Evolutionary conservation across 768 basidiomycete species (phyloP).

Genomic region (Tubosaeta sp.): DNA sequence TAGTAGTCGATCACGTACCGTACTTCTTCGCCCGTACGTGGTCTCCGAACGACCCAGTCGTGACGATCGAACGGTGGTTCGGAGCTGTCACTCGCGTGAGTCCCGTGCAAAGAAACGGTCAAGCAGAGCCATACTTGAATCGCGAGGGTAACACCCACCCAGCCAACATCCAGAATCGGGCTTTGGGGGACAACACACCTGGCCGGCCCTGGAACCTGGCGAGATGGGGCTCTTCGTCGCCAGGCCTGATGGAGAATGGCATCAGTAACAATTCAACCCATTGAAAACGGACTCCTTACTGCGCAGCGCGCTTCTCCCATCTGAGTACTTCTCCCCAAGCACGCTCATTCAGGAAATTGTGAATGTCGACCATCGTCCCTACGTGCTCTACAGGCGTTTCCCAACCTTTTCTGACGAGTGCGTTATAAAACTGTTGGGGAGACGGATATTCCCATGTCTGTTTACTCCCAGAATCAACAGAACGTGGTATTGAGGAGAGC

Average conservation of each 20-base stretch:
- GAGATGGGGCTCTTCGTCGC: constrained; percentile 63
- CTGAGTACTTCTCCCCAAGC: constrained; percentile 93
- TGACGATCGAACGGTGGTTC: constrained; percentile 97
- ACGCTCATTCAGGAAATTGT: constrained; percentile 95
- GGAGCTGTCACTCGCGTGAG: constrained; percentile 43
- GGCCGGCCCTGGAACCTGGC: constrained; percentile 86
- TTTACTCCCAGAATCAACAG: constrained; percentile 25
- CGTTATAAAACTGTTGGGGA: constrained; percentile 98
- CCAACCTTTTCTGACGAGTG: constrained; percentile 93
- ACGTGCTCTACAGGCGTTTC: constrained; percentile 96
- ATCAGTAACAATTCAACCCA: constrained; percentile 2
- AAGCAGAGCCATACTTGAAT: constrained; percentile 66
- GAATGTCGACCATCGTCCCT: constrained; percentile 96
- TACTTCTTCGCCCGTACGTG: constrained; percentile 72
- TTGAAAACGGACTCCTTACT: constrained; percentile 10
- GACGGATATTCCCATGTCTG: constrained; percentile 91
- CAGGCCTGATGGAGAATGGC: constrained; percentile 35
- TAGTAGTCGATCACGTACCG: constrained; percentile 99
- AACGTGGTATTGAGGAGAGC: constrained; percentile 82
- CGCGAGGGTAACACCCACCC: constrained; percentile 85
- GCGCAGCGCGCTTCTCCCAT: constrained; percentile 72
- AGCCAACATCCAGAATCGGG: constrained; percentile 78
- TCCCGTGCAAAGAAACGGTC: neutral
- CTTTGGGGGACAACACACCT: constrained; percentile 93
- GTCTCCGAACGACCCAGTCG: constrained; percentile 92